Evolutionary conservation across 495 filamentous ascomycete genomes (phyloP), one percentile per base, ranked within the genome.

Genomic region (Lineolata rhizophorae): DNA sequence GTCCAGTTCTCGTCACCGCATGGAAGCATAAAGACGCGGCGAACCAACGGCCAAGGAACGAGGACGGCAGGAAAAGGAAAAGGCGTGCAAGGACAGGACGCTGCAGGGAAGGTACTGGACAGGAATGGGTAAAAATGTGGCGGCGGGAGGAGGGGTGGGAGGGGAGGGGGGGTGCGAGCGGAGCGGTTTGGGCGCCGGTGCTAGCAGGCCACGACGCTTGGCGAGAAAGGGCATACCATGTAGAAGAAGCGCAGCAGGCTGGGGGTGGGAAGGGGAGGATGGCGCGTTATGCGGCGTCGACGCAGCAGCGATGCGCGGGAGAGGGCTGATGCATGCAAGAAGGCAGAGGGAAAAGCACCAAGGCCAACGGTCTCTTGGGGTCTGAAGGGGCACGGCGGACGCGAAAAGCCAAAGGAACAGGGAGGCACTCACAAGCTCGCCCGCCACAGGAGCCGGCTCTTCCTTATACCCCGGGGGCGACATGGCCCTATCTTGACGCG

Each of bases 171-270:
- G 13, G 18, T 16, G 4, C n/a, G 13, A 3, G 24, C 18, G 20
- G n/a, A 15, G 14, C 26, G 18, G 14, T 20, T 9, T 3, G 20
- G 15, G 36, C 30, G 32, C 33, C n/a, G n/a, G n/a, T n/a, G n/a
- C n/a, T n/a, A n/a, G n/a, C n/a, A n/a, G n/a, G n/a, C n/a, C 25
- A 37, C 32, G 17, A 41, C 31, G 38, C 47, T 48, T 47, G 44
- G 47, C 47, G 35, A 39, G 43, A 44, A 34, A 43, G 45, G 44
- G 42, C 47, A 40, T 50, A 50, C 47, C 47, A 50, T 50, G 47
- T 47, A 44, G 44, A 34, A 40, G 36, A 38, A 30, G 32, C 35
- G 38, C 41, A 41, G 36, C 27, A 24, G 44, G 42, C 34, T 39
- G 47, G 41, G 44, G 44, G 47, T 42, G 31, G 39, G 31, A 10